Conservation (phyloP, 805 yeast genomes). For the Pichia ethanolica region DNA sequence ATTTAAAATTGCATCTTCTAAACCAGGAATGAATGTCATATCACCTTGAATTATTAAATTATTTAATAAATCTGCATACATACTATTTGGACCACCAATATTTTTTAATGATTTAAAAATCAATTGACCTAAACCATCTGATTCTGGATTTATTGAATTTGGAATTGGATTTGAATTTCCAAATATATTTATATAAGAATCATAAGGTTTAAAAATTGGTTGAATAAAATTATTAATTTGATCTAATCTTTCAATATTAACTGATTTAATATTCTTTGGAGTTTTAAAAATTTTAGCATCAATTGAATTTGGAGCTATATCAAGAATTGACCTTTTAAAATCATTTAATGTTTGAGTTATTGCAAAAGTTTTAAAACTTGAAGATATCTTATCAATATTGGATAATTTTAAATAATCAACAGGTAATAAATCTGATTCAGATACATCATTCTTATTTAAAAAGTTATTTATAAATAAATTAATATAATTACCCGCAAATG, state of each 20-base stretch:
- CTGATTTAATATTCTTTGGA: slow-evolving; percentile 43
- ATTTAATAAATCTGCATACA: slow-evolving; percentile 33
- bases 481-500: slow-evolving; percentile 79
- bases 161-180: slow-evolving; percentile 24
- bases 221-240: slow-evolving; percentile 38
- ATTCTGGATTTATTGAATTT: slow-evolving; percentile 35
- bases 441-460: slow-evolving; percentile 23
- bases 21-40: slow-evolving; percentile 45
- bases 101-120: slow-evolving; percentile 38
- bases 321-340: slow-evolving; percentile 35
- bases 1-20: slow-evolving; percentile 46
- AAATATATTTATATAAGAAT: slow-evolving; percentile 26
- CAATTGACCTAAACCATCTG: slow-evolving; percentile 43
- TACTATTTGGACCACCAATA: slow-evolving; percentile 37
- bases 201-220: slow-evolving; percentile 61
- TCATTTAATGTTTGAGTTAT: slow-evolving; percentile 37
- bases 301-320: slow-evolving; percentile 22
- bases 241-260: slow-evolving; percentile 28
- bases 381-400: not conserved
- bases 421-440: slow-evolving; percentile 9
- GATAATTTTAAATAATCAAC: slow-evolving; percentile 3
- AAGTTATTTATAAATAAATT: slow-evolving; percentile 54
- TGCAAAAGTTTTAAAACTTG: slow-evolving; percentile 35
- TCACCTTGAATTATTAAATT: slow-evolving; percentile 59
- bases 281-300: slow-evolving; percentile 44